These are phyloP conservation scores for Narthecium ossifragum DNA, from an alignment of 106 monocot genomes.

Conservation along the genomic window DNA sequence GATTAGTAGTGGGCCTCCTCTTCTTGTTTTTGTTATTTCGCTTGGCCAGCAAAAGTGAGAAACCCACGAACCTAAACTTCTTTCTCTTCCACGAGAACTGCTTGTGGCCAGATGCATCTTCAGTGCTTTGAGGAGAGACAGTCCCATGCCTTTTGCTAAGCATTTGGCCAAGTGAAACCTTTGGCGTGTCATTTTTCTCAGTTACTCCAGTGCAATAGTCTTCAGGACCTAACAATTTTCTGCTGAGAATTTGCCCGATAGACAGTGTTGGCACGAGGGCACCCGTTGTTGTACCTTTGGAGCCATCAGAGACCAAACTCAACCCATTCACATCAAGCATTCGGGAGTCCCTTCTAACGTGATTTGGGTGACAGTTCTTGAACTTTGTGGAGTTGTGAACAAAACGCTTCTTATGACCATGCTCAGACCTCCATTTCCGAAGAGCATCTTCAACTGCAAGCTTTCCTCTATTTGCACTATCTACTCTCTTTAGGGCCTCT, in stretches of 20 bases:
- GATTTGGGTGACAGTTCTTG: constrained; percentile 30
- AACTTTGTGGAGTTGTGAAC: constrained; percentile 44
- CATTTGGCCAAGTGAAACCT: constrained; percentile 68
- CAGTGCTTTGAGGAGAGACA: constrained; percentile 17
- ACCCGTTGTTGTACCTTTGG: constrained; percentile 14
- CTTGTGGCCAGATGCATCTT: constrained; percentile 22
- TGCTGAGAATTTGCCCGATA: constrained; percentile 80
- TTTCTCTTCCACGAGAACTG: constrained; percentile 49
- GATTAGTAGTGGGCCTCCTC: too few relatives aligned
- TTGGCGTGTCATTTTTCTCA: constrained; percentile 15
- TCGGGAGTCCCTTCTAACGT: constrained; percentile 34
- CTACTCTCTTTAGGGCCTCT: constrained; percentile 50
- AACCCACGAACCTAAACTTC: constrained; percentile 47
- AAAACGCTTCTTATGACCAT: constrained; percentile 38
- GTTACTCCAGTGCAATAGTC: constrained; percentile 15
- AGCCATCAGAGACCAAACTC: constrained; percentile 15
- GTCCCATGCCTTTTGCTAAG: constrained; percentile 36
- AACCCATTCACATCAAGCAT: constrained; percentile 26
- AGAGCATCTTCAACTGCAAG: constrained; percentile 58
- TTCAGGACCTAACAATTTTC: constrained; percentile 52
- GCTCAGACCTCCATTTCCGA: constrained; percentile 60
- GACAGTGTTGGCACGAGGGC: constrained; percentile 45
- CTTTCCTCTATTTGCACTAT: constrained; percentile 54
- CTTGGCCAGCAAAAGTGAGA: constrained; percentile 44
- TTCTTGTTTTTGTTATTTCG: constrained; percentile 47